Conservation (phyloP, 1,284 basidiomycete genomes). For the Spongiforma sp. region DNA sequence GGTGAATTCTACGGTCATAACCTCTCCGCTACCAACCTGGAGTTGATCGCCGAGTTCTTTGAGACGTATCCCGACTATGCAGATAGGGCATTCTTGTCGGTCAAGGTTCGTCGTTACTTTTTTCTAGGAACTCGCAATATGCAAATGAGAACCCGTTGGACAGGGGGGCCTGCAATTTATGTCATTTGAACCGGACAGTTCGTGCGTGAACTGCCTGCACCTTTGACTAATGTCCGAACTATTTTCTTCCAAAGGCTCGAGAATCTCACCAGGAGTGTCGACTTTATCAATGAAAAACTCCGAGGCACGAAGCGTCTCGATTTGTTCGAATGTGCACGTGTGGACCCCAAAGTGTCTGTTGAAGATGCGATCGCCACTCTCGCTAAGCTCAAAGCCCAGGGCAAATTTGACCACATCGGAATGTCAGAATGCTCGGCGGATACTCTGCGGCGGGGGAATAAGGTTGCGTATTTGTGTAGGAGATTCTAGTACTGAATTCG, state of each 20-base stretch:
- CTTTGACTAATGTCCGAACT: neutral
- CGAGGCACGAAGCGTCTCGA: slow-evolving; percentile 54
- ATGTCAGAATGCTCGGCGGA: slow-evolving; percentile 57
- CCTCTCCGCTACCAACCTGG: slow-evolving; percentile 42
- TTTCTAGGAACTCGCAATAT: neutral
- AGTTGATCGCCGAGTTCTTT: slow-evolving; percentile 51
- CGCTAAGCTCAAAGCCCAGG: slow-evolving; percentile 41
- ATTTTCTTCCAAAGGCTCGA: slow-evolving; percentile 35
- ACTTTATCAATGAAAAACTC: slow-evolving; percentile 45
- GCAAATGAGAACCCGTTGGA: neutral
- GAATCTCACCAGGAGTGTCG: slow-evolving; percentile 45
- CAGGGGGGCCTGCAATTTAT: slow-evolving; percentile 13
- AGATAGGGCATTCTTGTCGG: slow-evolving; percentile 51
- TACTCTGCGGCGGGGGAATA: slow-evolving; percentile 53
- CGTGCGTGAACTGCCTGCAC: slow-evolving; percentile 6
- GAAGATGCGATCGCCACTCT: slow-evolving; percentile 42
- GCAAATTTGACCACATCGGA: slow-evolving; percentile 55
- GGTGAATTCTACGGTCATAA: slow-evolving; percentile 40
- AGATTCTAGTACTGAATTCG: neutral
- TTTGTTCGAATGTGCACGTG: slow-evolving; percentile 50
- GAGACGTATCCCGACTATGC: slow-evolving; percentile 57
- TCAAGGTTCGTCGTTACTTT: slow-evolving; percentile 36
- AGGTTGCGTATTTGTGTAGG: slow-evolving; percentile 24
- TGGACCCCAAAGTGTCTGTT: slow-evolving; percentile 42
- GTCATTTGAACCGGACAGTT: slow-evolving; percentile 7